phyloP scores from a whole-genome alignment of 495 filamentous ascomycete genomes.

The Lichenothelia convexa region DNA sequence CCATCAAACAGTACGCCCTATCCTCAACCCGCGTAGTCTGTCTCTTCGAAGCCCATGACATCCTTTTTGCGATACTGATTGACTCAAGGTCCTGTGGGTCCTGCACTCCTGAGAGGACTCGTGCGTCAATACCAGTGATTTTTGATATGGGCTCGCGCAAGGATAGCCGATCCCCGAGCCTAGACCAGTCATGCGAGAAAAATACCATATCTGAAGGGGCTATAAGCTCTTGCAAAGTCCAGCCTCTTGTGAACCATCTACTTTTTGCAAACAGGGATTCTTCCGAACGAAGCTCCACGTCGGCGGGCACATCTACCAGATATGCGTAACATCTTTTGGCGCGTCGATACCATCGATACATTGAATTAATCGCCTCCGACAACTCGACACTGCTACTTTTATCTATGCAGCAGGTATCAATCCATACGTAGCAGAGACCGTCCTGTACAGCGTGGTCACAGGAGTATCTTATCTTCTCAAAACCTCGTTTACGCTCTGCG shows the following conservation, averaged over 20 bases:
- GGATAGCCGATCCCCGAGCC: background rate
- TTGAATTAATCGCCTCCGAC: conserved; percentile 7
- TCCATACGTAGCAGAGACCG: conserved; percentile 2
- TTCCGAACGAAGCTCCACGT: background rate
- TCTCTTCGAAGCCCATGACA: conserved; percentile 5
- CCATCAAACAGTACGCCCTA: conserved; percentile 3
- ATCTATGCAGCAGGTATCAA: conserved; percentile 3
- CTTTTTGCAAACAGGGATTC: background rate
- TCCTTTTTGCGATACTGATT: background rate
- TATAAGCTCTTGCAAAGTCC: conserved; percentile 11
- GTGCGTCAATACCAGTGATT: conserved; percentile 1
- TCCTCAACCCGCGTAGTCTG: conserved; percentile 1
- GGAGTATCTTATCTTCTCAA: background rate
- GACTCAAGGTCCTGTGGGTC: background rate
- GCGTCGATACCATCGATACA: conserved; percentile 8
- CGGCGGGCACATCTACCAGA: conserved; percentile 3
- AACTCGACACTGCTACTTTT: conserved; percentile 5
- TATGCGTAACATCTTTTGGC: conserved; percentile 6
- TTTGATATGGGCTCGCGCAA: background rate
- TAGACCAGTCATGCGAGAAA: conserved; percentile 2
- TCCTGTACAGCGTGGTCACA: conserved; percentile 1
- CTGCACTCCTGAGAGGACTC: conserved; percentile 1
- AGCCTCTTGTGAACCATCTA: conserved; percentile 12
- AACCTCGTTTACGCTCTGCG: background rate
- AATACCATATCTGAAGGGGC: conserved; percentile 6